Base-by-base conservation (phyloP, 768 basidiomycete genomes). In the Phaeolepiota aurea region DNA sequence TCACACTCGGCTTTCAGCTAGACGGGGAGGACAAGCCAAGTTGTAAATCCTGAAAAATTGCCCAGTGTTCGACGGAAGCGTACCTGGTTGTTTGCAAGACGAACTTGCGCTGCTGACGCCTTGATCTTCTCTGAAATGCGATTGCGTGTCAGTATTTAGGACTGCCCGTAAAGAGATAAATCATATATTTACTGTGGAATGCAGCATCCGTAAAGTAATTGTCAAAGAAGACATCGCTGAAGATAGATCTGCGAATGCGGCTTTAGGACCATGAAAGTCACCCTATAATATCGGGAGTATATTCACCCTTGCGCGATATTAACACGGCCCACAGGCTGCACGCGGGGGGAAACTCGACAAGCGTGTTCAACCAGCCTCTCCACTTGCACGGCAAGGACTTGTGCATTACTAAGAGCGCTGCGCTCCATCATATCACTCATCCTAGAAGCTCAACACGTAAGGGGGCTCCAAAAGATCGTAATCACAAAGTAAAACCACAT, bases 371-470 rank as follows among this genome's bases (percentile, higher is more conserved):
- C 58, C 5, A 65, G 51, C 42, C 49, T 50, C 43, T 59, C 53
- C 0, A 55, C 64, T 47, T 68, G 64, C 12, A 38, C 44, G 9
- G 68, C 63, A 16, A 55, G 51, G 3, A 55, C 52, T 38, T 65
- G 58, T 4, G 69, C 66, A 28, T 47, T 49, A 20, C 59, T 53
- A 15, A 72, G 47, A 1, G 63, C 62, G 48, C 58, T 64, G 13
- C 66, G 63, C 47, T 69, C 67, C 62, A 68, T 61, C 54, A 62
- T 56, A 48, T 69, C 68, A 25, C 56, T 49, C 49, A 67, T 49
- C 16, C 64, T 69, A 37, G 9, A 20, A 10, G 35, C n/a, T n/a
- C n/a, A n/a, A n/a, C n/a, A n/a, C n/a, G n/a, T n/a, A n/a, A n/a
- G n/a, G n/a, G n/a, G n/a, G n/a, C n/a, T n/a, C n/a, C n/a, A n/a